Evolutionary conservation across 768 basidiomycete genomes (phyloP), one percentile per base, ranked within the genome.

Genomic region (Lentinula lateritia): DNA sequence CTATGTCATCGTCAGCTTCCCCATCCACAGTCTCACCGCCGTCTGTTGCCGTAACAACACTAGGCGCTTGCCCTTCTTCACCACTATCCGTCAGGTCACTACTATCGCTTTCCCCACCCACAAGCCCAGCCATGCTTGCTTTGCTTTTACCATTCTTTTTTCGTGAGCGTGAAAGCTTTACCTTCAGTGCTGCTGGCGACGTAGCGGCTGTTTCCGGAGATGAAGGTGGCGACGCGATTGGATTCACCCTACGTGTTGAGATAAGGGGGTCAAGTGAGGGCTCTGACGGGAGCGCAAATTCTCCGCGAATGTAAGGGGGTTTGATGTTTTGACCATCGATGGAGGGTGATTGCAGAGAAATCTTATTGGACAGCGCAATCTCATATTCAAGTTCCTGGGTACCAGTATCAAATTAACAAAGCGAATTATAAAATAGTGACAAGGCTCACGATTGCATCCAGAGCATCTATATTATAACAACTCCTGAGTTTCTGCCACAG

Each of bases 1-100:
- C 89, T 10, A 71, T 71, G 56, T 82, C 83, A 7, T 89, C 89
- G 41, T 90, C 90, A 18, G 18, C 55, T 46, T 88, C 88, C 2
- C 76, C 80, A 62, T 87, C 84, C 53, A 89, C 88, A 5, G 87
- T 88, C 9, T 85, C 86, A 7, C 68, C 82, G 2, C 67, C 83
- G 65, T 92, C 90, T 3, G 90, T 89, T 34, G 83, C 88, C 2
- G 89, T 90, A 16, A 85, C 78, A 36, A 84, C 79, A 64, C 89
- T 90, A 38, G 81, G 84, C 16, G 72, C 76, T 5, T 73, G 75
- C 50, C 78, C 83, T 68, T 93, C 91, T 60, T 92, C 91, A 6
- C 85, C 89, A 63, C 89, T 92, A 71, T 92, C 90, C 3, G 90
- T 93, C 67, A 93, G 70, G 32, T 88, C 91, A 64, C 91, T 92